Evolutionary conservation across 2,329 filamentous ascomycete species (phyloP), one percentile per base, ranked within the genome.

Genomic region (Diaporthe humulicola): DNA sequence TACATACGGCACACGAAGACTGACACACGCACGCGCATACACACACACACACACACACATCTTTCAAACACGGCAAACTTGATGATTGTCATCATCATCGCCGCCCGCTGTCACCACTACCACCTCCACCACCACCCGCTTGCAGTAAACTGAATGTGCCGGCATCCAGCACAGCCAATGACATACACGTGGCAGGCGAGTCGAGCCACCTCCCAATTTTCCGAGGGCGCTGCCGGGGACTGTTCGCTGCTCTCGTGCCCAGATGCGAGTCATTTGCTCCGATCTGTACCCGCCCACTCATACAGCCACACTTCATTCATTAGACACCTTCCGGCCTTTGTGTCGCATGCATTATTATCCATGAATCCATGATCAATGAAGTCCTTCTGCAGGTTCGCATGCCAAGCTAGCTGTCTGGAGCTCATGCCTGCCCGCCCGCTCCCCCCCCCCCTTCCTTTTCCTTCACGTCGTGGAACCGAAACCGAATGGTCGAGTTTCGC

Each of bases 191-290:
- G 64, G 64, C 64, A 54, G 45, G 30, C 64, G 33, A 69, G 48
- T 69, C 64, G 64, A 69, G 48, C 64, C 64, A 69, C 48, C 48
- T 69, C n/a, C 64, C 48, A 69, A 69, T 69, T 54, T 40, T 54
- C 64, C 45, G 64, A 69, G 7, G n/a, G 5, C 36, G 64, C 30
- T 69, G 45, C 64, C 48, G 38, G 28, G 48, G 70, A 72, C 33
- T 33, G 25, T 52, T 48, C 25, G 45, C 45, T 42, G 70, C 45
- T 61, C 70, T 72, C 48, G 57, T 61, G 48, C 57, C 25, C 30
- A 64, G 70, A 72, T 72, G 70, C 70, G 70, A 72, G 70, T 72
- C 70, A 72, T 72, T 72, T 38, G 60, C 45, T 7, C 64, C 64
- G 64, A 69, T 69, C 64, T 52, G 48, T 54, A 40, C 38, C 45